Evolutionary conservation across 371 early-diverging fungal species (phyloP).

Genomic region (Haplosporangium sp.): DNA sequence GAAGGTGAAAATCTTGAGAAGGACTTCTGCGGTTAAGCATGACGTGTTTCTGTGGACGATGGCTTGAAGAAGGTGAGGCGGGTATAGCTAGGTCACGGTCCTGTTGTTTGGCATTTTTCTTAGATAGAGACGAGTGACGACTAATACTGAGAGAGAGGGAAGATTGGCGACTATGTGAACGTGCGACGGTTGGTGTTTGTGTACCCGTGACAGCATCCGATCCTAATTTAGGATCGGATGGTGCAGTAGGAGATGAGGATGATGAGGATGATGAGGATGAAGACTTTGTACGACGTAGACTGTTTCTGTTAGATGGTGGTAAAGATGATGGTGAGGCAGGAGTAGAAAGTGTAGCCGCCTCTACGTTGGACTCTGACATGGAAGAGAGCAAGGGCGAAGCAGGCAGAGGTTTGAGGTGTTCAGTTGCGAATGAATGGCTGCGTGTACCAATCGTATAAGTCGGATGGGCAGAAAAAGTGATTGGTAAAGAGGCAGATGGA

Average conservation of each 20-base stretch:
- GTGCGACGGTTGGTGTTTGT: not conserved
- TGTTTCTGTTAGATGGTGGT: conserved; percentile 5
- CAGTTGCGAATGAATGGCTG: conserved; percentile 43
- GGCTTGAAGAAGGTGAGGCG: conserved; percentile 45
- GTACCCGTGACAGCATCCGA: not conserved
- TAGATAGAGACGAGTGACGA: conserved; percentile 39
- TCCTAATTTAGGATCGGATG: not conserved
- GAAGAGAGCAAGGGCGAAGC: not conserved
- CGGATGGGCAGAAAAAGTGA: conserved; percentile 21
- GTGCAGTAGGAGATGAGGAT: not conserved
- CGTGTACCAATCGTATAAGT: conserved; percentile 47
- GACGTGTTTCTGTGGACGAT: conserved; percentile 41
- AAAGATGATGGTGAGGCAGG: conserved; percentile 16
- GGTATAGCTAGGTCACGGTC: conserved; percentile 32
- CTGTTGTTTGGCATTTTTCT: conserved; percentile 20
- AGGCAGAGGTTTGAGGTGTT: conserved; percentile 23
- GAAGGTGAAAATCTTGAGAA: conserved; percentile 40
- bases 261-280: conserved; percentile 5
- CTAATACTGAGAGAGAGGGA: conserved; percentile 31
- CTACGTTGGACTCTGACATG: conserved; percentile 17
- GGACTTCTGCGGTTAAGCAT: conserved; percentile 49
- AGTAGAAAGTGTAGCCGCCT: not conserved
- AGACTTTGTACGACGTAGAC: conserved; percentile 14
- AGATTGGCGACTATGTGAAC: conserved; percentile 24
- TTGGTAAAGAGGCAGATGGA: conserved; percentile 38